These are phyloP conservation scores for Plasmodium knowlesi DNA, from an alignment of 169 alveolate species.

Conservation along the genomic window DNA sequence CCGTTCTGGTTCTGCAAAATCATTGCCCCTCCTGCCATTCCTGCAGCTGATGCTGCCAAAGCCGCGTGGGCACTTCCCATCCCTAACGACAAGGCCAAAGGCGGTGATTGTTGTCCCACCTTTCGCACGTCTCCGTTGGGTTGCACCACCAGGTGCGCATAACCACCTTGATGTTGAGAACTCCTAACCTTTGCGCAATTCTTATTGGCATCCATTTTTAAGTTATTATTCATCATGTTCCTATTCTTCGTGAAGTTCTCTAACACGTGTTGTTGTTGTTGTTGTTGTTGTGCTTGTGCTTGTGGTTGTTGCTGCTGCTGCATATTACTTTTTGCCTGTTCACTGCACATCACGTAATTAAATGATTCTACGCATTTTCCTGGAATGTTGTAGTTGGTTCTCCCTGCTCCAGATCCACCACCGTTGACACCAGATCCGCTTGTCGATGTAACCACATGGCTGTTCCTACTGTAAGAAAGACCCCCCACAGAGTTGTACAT, in stretches of 20 bases:
- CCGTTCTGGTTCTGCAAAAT: background rate
- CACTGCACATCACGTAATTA: background rate
- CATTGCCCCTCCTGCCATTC: background rate
- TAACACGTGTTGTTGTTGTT: background rate
- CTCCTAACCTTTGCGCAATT: background rate
- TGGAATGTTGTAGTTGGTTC: background rate
- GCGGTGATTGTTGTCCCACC: background rate
- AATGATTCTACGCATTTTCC: background rate
- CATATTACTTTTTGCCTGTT: background rate
- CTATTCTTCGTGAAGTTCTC: background rate
- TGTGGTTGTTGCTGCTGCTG: background rate
- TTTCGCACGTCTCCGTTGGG: background rate
- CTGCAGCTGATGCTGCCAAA: background rate
- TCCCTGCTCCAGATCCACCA: background rate
- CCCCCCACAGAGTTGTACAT: background rate
- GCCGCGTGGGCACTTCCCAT: background rate
- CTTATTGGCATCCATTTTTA: background rate
- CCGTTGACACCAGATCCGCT: background rate
- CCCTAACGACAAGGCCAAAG: background rate
- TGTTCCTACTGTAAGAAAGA: background rate
- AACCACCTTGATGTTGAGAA: background rate
- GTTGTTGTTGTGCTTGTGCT: too few relatives aligned
- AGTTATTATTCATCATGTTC: background rate
- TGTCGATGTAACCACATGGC: background rate
- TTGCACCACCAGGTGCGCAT: background rate